Evolutionary conservation across 2,329 filamentous ascomycete species (phyloP), one percentile per base, ranked within the genome.

Genomic region (Helicocarpus griseus): DNA sequence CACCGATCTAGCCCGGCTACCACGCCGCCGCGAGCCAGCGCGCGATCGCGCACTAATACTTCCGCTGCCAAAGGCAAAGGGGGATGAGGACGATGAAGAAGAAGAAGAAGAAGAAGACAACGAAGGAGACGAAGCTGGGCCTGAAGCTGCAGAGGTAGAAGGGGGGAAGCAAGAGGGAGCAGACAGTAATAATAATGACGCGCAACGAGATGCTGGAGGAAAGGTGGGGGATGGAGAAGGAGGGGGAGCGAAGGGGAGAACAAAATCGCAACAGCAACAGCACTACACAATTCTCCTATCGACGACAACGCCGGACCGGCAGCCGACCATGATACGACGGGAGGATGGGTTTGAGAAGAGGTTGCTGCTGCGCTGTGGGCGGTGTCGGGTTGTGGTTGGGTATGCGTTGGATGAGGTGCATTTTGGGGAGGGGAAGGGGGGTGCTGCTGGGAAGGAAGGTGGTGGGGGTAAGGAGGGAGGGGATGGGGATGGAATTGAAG

Each of bases 331-430:
- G 0, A 69, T 84, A 5, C 69, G 76, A 1, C 71, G 77, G 9
- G 74, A 77, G 55, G 79, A 84, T 53, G 84, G 83, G 4, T 86
- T 86, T 55, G 84, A 87, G 69, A 86, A 84, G 70, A 68, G 84
- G 17, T 71, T 77, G 52, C 58, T 80, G 4, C 70, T 79, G 56
- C 71, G 77, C 21, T 87, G 84, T 66, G 75, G 71, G 11, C 68
- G 83, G 51, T 87, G 84, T 69, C 71, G 73, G 29, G 63, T 84
- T 26, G 73, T 78, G 1, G 71, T 85, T 41, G 83, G 79, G 26
- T 87, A 87, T 69, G 73, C 78, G 60, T 65, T 86, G 39, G 78
- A 81, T 59, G 67, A 67, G 61, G 67, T 70, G 49, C 77, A 80
- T 63, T 57, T 81, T 63, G 11, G 43, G 43, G 56, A 53, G 4